Evolutionary conservation across 2,329 filamentous ascomycete species (phyloP), one percentile per base, ranked within the genome.

Genomic region (Aspergillus sp.): DNA sequence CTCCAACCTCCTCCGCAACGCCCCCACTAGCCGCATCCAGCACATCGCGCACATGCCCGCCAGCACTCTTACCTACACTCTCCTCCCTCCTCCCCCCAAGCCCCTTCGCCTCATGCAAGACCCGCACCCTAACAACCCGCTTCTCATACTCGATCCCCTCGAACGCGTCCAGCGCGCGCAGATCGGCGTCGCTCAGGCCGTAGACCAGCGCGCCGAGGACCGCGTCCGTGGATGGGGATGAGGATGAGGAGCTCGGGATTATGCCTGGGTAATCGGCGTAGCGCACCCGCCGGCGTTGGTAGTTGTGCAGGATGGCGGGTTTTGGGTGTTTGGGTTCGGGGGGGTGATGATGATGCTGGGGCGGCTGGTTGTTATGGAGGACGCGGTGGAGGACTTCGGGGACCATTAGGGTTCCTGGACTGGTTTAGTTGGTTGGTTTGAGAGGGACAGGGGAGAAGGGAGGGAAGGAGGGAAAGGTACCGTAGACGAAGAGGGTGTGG

Each of bases 331-430:
- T n/a, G n/a, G n/a, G n/a, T n/a, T n/a, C n/a, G 5, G 10, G 6
- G 19, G 5, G 6, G 19, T 6, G 19, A 6, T 22, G 6, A 22
- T 22, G 19, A 51, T 52, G 66, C 49, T 51, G 69, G 24, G 44
- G 71, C 52, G 33, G 69, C 14, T 60, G 57, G 11, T 61, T 59
- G 41, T 75, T 72, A 58, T 86, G 83, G 58, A 81, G 82, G 28
- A 93, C 84, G 28, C 81, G 81, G 62, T 80, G 80, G 51, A 94
- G 85, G 50, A 94, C 78, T 46, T 80, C 74, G 0, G 80, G 74
- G 16, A 78, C 81, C 85, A 93, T 93, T 55, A 76, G 60, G 16
- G 71, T 75, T 41, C 66, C 55, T 63, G 30, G 19, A n/a, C n/a
- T n/a, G n/a, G n/a, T n/a, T n/a, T n/a, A n/a, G n/a, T n/a, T n/a